Evolutionary conservation across 2,329 filamentous ascomycete genomes (phyloP), one percentile per base, ranked within the genome.

Genomic region (Didymella pomorum): DNA sequence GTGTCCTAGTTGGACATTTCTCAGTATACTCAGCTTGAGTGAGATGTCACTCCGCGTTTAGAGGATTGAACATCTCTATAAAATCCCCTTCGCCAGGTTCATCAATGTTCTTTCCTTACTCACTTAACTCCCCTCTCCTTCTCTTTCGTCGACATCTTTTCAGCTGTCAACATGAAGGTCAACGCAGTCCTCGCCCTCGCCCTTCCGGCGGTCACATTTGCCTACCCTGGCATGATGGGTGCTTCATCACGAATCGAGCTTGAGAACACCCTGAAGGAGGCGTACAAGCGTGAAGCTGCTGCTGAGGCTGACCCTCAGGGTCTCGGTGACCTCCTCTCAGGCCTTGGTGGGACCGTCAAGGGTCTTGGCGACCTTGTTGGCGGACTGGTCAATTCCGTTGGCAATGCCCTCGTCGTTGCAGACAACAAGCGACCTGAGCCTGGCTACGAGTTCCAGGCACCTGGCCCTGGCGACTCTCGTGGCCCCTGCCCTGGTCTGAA

Each of bases 391-490:
- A 64, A 61, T 47, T 65, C 65, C 2, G 62, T 68, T 23, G 65
- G 61, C 9, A 52, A 65, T 5, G 60, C 63, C 4, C 52, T 70
- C 21, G 58, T 63, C 31, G 56, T 62, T n/a, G 43, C 50, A 18
- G 43, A 42, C 46, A 66, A 70, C 46, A 64, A 63, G 49, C 64
- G 64, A 23, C 67, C 66, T 25, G 66, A 70, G 47, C 59, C 58
- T 23, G 66, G 63, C 10, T 70, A 61, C 39, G 48, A 53, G 20
- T 68, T 65, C 37, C 33, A 60, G 29, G 60, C 64, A 6, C 67
- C 65, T 51, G 58, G 60, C 4, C 52, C 64, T 6, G 51, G 52
- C 10, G 67, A 70, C 49, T 67, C 66, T 51, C 62, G 35, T 39
- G 35, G 35, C 20, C 35, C 35, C n/a, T 39, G 35, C 35, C 35